phyloP scores from a whole-genome alignment of 2,329 filamentous ascomycete genomes.

The Hirsutella rhossiliensis region DNA sequence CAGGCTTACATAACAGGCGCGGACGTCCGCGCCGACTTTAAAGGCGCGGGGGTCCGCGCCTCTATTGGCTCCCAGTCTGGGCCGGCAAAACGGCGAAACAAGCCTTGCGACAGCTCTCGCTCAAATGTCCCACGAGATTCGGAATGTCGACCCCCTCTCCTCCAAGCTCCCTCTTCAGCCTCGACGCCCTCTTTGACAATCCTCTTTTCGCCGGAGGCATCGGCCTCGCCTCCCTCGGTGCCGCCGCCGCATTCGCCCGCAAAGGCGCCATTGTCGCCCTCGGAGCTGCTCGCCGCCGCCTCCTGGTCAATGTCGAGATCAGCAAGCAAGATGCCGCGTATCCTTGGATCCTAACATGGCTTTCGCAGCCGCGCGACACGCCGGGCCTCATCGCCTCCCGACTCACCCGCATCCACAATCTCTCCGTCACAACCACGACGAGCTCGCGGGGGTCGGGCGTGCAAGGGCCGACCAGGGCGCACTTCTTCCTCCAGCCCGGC shows the following conservation, averaged over 20 bases:
- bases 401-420: constrained; percentile 47
- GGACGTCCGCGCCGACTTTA: too few relatives aligned
- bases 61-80: too few relatives aligned
- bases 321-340: constrained; percentile 89
- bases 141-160: constrained; percentile 19
- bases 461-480: constrained; percentile 60
- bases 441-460: constrained; percentile 43
- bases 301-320: constrained; percentile 93
- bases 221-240: constrained; percentile 80
- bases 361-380: constrained; percentile 66
- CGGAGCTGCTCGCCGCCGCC: constrained; percentile 65
- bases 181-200: constrained; percentile 51
- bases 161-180: constrained; percentile 25
- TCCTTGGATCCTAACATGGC: constrained; percentile 88
- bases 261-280: constrained; percentile 61
- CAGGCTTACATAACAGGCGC: too few relatives aligned
- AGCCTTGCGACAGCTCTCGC: neutral
- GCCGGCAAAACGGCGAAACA: too few relatives aligned
- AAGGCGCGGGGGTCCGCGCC: too few relatives aligned
- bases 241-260: constrained; percentile 68
- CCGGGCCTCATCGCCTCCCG: constrained; percentile 46
- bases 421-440: constrained; percentile 46
- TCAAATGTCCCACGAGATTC: neutral
- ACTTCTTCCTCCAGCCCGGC: constrained; percentile 82
- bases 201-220: constrained; percentile 63